Percentiles rank a stretch among this genome's conserved stretches.
phyloP scores from a whole-genome alignment of 495 filamentous ascomycete species.

The Penicillium waksmanii region DNA sequence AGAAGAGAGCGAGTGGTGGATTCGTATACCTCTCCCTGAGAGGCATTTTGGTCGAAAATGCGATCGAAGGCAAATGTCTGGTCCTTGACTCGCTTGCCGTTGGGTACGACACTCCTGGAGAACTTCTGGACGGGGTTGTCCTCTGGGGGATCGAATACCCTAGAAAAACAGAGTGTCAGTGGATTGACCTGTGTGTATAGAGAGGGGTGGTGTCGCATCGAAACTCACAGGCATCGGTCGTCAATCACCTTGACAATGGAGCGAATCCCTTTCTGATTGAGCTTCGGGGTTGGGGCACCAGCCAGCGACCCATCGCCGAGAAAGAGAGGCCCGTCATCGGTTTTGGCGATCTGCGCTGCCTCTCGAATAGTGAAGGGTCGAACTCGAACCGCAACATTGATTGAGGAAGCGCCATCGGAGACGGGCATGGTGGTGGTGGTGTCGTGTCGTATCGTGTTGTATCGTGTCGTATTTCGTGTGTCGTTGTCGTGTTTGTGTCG shows the following conservation, averaged over 20 bases:
- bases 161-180: constrained; percentile 36
- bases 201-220: background rate
- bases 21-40: constrained; percentile 94
- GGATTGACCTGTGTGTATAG: background rate
- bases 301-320: constrained; percentile 94
- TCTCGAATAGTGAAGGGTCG: constrained; percentile 83
- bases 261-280: constrained; percentile 83
- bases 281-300: constrained; percentile 75
- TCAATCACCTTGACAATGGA: constrained; percentile 96
- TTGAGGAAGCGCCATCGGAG: constrained; percentile 67
- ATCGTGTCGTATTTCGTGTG: background rate
- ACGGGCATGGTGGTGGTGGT: constrained; percentile 48
- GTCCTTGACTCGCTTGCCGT: constrained; percentile 94
- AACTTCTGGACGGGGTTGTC: constrained; percentile 94
- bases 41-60: constrained; percentile 95
- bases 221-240: constrained; percentile 87
- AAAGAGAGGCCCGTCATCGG: constrained; percentile 87
- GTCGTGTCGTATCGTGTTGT: constrained; percentile 11
- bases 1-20: constrained; percentile 85
- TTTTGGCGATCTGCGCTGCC: constrained; percentile 69
- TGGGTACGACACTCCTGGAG: constrained; percentile 77
- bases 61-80: constrained; percentile 97
- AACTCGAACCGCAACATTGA: constrained; percentile 79
- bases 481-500: background rate
- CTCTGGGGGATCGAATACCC: constrained; percentile 96